These are phyloP conservation scores for Pseudonitzschia pungens DNA, from an alignment of 108 stramenopile species.

Conservation along the genomic window DNA sequence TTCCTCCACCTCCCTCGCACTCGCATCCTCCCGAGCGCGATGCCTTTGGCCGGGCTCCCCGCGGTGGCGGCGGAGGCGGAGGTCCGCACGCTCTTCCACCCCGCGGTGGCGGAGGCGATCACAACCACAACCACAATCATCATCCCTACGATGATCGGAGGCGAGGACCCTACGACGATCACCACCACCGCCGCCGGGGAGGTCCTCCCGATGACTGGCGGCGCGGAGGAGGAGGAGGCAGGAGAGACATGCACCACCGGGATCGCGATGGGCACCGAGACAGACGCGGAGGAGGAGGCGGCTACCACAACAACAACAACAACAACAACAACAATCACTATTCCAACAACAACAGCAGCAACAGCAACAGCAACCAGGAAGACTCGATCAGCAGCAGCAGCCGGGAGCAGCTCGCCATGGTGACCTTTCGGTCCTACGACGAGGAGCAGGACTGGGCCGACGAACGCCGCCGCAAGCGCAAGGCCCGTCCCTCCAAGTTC, in stretches of 20 bases:
- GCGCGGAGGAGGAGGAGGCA: not conserved
- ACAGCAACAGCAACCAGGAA: not conserved
- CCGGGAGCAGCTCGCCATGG: slow-evolving; percentile 26
- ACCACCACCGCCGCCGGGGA: not conserved
- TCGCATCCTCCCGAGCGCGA: slow-evolving; percentile 19
- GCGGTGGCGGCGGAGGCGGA: slow-evolving; percentile 1
- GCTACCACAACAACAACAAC: slow-evolving; percentile 11
- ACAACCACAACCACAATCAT: not conserved
- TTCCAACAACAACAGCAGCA: slow-evolving; percentile 14
- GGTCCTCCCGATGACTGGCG: not conserved
- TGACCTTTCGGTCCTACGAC: slow-evolving; percentile 64
- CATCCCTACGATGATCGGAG: not conserved
- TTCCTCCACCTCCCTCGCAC: not conserved
- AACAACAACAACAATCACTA: not conserved
- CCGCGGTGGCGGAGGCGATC: too few species aligned
- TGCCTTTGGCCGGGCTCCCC: slow-evolving; percentile 25
- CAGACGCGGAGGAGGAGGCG: slow-evolving; percentile 16
- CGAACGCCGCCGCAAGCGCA: slow-evolving; percentile 75
- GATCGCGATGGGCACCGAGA: slow-evolving; percentile 14
- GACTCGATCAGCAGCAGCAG: slow-evolving; percentile 12
- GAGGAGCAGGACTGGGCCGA: slow-evolving; percentile 82
- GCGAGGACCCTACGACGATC: not conserved
- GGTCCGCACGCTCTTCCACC: not conserved
- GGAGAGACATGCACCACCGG: slow-evolving; percentile 11
- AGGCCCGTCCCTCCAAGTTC: slow-evolving; percentile 60